A percentile compares a stretch with the other conserved stretches of the same genome.
These are phyloP conservation scores for Hyaloscypha hepaticicola DNA, from an alignment of 495 filamentous ascomycete genomes.

Conservation along the genomic window DNA sequence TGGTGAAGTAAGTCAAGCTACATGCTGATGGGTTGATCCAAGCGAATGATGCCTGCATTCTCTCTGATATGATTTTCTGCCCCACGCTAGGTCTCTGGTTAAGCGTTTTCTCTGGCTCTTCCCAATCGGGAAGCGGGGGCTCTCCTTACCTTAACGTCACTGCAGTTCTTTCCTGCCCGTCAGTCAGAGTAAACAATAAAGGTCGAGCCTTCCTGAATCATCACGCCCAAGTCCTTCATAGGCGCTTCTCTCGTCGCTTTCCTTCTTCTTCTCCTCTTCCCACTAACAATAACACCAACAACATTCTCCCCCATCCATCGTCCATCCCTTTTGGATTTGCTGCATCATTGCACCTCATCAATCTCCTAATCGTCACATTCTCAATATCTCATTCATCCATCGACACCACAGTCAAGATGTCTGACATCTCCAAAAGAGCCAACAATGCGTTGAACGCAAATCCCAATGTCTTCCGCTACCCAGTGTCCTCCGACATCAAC, in stretches of 20 bases:
- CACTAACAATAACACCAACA: neutral
- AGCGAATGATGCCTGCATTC: no score
- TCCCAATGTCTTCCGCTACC: constrained; percentile 24
- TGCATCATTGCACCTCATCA: neutral
- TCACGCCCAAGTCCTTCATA: neutral
- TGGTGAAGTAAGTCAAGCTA: neutral
- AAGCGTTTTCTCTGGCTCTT: neutral
- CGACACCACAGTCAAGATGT: constrained; percentile 11
- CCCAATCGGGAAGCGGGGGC: no score
- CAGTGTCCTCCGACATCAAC: constrained; percentile 45
- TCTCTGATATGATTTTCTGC: no score
- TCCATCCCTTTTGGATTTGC: neutral
- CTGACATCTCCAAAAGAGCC: constrained; percentile 8
- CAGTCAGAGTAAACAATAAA: neutral
- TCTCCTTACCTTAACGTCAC: neutral
- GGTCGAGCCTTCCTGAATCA: neutral
- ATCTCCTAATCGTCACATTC: neutral
- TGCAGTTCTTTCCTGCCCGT: neutral
- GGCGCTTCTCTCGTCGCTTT: neutral
- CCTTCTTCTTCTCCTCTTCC: neutral
- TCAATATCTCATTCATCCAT: neutral
- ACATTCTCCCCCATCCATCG: neutral
- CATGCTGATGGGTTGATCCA: neutral
- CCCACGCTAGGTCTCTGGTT: neutral
- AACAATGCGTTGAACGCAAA: constrained; percentile 28